Conservation (phyloP, 257 asterid genomes). For the Nicotiana attenuata region DNA sequence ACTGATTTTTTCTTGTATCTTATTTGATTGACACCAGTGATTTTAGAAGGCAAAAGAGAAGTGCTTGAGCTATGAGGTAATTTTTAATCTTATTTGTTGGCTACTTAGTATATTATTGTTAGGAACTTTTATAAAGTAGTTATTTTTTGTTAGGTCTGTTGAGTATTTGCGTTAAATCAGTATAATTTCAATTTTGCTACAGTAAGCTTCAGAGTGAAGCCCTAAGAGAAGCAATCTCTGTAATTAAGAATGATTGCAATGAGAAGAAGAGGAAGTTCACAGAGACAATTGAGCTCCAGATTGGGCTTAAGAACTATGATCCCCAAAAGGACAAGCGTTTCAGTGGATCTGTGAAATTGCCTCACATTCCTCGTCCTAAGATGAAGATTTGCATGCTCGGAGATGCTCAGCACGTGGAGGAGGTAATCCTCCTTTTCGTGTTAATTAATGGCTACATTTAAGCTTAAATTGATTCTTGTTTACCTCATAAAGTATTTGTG, state of each 20-base stretch:
- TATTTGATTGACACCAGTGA: neutral
- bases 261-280: conserved; percentile 17
- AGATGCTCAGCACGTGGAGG: conserved; percentile 11
- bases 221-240: conserved; percentile 20
- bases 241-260: conserved; percentile 7
- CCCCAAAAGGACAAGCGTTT: conserved; percentile 24
- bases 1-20: neutral
- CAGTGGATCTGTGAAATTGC: conserved; percentile 3
- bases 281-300: conserved; percentile 10
- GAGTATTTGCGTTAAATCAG: neutral
- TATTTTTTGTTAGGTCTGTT: neutral
- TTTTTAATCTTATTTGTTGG: neutral
- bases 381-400: conserved; percentile 12
- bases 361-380: conserved; percentile 8
- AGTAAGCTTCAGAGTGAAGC: conserved; percentile 26
- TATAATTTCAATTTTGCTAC: neutral
- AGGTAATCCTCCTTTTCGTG: neutral
- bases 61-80: conserved; percentile 9
- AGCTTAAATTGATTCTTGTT: neutral
- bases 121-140: neutral
- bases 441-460: neutral
- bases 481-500: neutral
- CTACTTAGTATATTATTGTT: neutral
- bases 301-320: conserved; percentile 21
- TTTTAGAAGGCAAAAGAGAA: neutral